phyloP scores from a whole-genome alignment of 208 protist species.

The Zelonia costaricensis region DNA sequence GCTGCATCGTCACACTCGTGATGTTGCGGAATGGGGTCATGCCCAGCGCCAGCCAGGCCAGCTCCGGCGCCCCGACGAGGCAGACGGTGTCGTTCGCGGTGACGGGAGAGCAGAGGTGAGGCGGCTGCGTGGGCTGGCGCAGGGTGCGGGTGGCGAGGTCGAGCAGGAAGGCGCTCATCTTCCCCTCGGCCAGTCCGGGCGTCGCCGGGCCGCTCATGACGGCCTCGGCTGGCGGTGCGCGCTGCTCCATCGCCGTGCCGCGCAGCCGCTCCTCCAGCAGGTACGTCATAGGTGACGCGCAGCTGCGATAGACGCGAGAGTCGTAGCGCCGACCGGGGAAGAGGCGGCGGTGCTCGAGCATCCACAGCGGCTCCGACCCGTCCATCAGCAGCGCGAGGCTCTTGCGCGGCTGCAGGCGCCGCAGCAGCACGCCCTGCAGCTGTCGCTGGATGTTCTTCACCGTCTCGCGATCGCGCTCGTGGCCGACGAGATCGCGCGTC shows the following conservation, averaged over 20 bases:
- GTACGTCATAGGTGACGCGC: slow-evolving; percentile 69
- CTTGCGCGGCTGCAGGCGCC: slow-evolving; percentile 60
- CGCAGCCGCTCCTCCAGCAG: slow-evolving; percentile 66
- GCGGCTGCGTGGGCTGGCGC: slow-evolving; percentile 16
- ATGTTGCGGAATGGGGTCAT: slow-evolving; percentile 71
- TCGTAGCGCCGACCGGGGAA: slow-evolving; percentile 66
- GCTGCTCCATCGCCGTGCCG: slow-evolving; percentile 37
- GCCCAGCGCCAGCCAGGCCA: slow-evolving; percentile 59
- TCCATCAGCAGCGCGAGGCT: slow-evolving; percentile 69
- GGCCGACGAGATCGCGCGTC: slow-evolving; percentile 63
- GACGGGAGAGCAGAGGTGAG: slow-evolving; percentile 15
- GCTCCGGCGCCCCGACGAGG: slow-evolving; percentile 58
- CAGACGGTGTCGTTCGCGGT: slow-evolving; percentile 59
- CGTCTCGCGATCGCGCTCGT: slow-evolving; percentile 64
- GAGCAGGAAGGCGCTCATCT: slow-evolving; percentile 71
- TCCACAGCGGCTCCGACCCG: slow-evolving; percentile 75
- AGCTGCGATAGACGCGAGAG: slow-evolving; percentile 66
- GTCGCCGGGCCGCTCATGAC: slow-evolving; percentile 55
- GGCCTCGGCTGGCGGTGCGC: slow-evolving; percentile 46
- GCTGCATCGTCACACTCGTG: slow-evolving; percentile 55
- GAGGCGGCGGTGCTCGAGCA: slow-evolving; percentile 55
- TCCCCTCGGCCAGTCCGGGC: slow-evolving; percentile 65
- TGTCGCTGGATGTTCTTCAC: slow-evolving; percentile 59
- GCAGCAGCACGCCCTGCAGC: slow-evolving; percentile 52
- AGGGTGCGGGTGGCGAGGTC: slow-evolving; percentile 67